Conservation (phyloP, 1,284 basidiomycete species). For the Cystobasidiaceae sp. region DNA sequence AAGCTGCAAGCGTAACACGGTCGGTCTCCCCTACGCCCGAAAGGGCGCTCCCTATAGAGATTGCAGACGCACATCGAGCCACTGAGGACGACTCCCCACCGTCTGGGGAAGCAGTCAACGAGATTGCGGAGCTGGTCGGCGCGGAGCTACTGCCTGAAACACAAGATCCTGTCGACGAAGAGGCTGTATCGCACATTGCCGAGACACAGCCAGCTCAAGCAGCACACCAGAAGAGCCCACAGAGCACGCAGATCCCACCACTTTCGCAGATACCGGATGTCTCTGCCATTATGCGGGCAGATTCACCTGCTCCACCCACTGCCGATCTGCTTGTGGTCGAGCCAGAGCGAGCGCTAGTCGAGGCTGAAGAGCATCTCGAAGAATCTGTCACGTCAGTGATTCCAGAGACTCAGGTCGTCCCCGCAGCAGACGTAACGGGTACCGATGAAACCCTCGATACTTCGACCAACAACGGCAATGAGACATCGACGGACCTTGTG, state of each 20-base stretch:
- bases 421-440: background rate
- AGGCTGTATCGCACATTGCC: background rate
- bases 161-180: background rate
- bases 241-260: conserved; percentile 5
- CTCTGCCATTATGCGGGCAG: background rate
- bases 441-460: background rate
- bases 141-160: too few species aligned
- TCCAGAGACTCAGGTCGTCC: background rate
- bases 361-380: background rate
- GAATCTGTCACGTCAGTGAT: conserved; percentile 4
- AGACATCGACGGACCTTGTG: background rate
- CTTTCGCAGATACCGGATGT: conserved; percentile 11
- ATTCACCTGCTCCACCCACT: too few species aligned
- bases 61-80: too few species aligned
- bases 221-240: background rate
- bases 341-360: background rate
- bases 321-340: too few species aligned
- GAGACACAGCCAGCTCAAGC: background rate
- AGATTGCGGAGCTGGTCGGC: background rate
- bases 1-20: background rate
- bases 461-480: background rate
- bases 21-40: background rate
- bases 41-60: too few species aligned
- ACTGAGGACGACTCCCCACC: too few species aligned
- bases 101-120: background rate